Conservation (phyloP, 805 yeast species). For the Candida namnaoensis region DNA sequence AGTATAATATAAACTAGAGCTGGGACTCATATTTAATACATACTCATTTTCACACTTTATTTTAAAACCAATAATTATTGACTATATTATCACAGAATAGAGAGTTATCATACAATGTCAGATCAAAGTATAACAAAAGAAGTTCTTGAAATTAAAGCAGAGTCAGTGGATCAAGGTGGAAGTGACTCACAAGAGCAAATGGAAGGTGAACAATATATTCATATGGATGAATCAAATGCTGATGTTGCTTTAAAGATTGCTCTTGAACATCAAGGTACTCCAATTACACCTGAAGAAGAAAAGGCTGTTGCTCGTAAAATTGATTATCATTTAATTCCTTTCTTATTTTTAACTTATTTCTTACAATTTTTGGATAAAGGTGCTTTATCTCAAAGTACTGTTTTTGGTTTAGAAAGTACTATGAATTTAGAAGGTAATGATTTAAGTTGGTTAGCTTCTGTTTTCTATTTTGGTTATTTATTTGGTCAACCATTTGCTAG, state of each 20-base stretch:
- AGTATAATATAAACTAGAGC: too few species aligned
- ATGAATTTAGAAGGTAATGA: conserved; percentile 32
- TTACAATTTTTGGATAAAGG: conserved; percentile 32
- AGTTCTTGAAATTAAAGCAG: too few species aligned
- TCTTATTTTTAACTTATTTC: conserved; percentile 15
- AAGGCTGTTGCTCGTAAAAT: conserved; percentile 9
- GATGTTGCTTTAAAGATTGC: conserved; percentile 8
- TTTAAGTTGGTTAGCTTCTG: conserved; percentile 43
- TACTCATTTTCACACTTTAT: too few species aligned
- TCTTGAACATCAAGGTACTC: not conserved
- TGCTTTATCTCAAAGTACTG: conserved; percentile 38
- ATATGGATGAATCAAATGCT: conserved; percentile 6
- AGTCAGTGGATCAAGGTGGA: too few species aligned
- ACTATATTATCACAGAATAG: too few species aligned
- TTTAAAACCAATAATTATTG: too few species aligned
- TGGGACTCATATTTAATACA: too few species aligned
- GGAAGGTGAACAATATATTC: too few species aligned
- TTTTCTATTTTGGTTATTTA: conserved; percentile 53
- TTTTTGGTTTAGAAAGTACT: conserved; percentile 35
- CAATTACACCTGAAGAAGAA: not conserved
- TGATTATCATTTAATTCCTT: conserved; percentile 16
- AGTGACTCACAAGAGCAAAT: too few species aligned
- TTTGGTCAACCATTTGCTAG: conserved; percentile 15
- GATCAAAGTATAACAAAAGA: too few species aligned
- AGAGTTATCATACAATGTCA: too few species aligned